phyloP scores from a whole-genome alignment of 768 basidiomycete species.

The Rhizopogon sp. region DNA sequence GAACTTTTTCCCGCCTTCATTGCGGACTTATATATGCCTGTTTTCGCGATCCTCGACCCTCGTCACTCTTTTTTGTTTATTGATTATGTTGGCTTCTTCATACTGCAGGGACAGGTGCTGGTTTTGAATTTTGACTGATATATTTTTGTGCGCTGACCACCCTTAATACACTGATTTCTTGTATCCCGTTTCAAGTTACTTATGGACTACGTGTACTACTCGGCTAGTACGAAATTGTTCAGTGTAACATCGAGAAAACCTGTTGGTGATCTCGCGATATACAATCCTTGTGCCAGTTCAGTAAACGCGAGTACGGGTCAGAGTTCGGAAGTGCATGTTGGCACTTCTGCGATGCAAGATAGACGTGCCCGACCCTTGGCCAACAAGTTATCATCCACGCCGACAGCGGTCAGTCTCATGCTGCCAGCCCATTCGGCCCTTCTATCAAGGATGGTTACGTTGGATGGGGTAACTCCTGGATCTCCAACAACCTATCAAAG shows the following conservation, averaged over 20 bases:
- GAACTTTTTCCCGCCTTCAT: background rate
- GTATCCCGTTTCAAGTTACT: background rate
- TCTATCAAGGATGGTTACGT: no score
- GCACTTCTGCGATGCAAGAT: no score
- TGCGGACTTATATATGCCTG: background rate
- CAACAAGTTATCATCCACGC: no score
- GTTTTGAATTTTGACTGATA: background rate
- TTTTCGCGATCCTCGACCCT: no score
- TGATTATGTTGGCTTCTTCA: background rate
- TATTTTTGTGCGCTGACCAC: background rate
- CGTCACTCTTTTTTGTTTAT: conserved; percentile 1
- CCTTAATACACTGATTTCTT: background rate
- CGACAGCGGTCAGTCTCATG: no score
- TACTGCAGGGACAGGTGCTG: background rate
- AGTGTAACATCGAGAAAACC: background rate
- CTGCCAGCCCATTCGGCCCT: no score
- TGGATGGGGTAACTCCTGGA: no score
- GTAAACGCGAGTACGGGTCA: no score
- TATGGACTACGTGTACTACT: background rate
- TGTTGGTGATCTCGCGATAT: background rate
- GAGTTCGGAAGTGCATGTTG: no score
- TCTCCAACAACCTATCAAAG: no score
- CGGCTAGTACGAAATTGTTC: background rate
- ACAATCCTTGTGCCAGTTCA: no score
- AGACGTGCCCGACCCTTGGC: no score